Evolutionary conservation across 306 rosid species (phyloP), one percentile per base, ranked within the genome.

Genomic region (Hylodesmum podocarpum): DNA sequence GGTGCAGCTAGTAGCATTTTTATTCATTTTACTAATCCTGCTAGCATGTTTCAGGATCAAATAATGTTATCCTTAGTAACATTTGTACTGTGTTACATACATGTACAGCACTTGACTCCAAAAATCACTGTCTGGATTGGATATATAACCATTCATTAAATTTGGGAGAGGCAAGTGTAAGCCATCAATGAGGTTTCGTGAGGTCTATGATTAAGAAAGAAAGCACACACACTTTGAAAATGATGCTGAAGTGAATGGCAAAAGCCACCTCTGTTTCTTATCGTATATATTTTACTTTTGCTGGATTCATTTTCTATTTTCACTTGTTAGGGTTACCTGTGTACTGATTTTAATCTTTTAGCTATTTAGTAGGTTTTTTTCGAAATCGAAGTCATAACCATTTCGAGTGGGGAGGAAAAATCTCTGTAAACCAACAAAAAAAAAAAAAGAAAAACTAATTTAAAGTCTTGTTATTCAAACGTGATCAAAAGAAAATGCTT

Each of bases 11-110:
- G 29, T 70, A 40, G 69, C 82, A 21, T 50, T 80, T 43, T 65
- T 75, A 14, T 78, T 75, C 64, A 19, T 54, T 44, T 11, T 28
- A 14, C 47, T 81, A 12, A 31, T 84, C 58, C 18, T 81, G 14
- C 70, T 74, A 41, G 64, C 62, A 31, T 78, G 19, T 78, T 50
- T 78, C 29, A 29, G 37, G 33, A 51, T 62, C 21, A 79, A 63
- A 49, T 50, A 41, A 61, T n/a, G 3, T 9, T 53, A 37, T 43
- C 49, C 8, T 57, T 25, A 10, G 7, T 21, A 36, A 22, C 31
- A 31, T 59, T 62, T 62, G 15, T 3, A 34, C 3, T 18, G 5
- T 29, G 19, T 27, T 22, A 25, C 10, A 27, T 9, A 27, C 37
- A 25, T 4, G 14, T 9, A 27, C 37, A 57, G 36, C 12, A 59